Evolutionary conservation across 2,329 filamentous ascomycete genomes (phyloP), one percentile per base, ranked within the genome.

Genomic region (Gnomoniopsis smithogilvyi): DNA sequence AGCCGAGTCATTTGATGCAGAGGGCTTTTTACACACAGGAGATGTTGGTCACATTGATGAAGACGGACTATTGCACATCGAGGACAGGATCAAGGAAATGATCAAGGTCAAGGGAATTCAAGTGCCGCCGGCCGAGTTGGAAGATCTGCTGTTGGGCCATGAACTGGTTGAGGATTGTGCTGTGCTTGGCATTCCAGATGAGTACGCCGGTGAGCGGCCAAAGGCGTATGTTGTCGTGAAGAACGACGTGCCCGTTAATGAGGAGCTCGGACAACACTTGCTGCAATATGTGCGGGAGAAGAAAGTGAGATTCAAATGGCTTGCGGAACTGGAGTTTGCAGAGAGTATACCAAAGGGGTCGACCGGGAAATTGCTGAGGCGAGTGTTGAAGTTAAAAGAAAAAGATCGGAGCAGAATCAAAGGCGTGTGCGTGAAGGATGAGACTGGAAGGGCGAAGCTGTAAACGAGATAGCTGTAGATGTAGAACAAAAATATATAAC

Each of bases 21-120:
- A 84, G 62, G 83, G 82, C 0, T 78, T 84, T 65, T 73, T 88
- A 12, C 79, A 85, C 59, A 88, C 86, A 0, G 85, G 76, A 0
- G 82, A 85, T 55, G 76, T 81, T 45, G 85, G 84, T 2, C 68
- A 72, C 8, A 78, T 88, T 15, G 80, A 85, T 56, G 67, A 71
- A 0, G 78, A 85, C 61, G 83, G 82, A 0, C 74, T 85, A 63
- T 73, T 88, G 7, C 77, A 79, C 22, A 84, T 86, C 58, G 76
- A 77, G 2, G 85, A 88, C 66, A 76, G 85, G 0, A 83, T 88
- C 67, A 89, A 89, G 72, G 85, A 88, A 69, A 81, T 72, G 60
- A 72, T 72, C 61, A 72, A 72, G 60, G 67, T 69, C 14, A 70
- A 68, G 30, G 69, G 70, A 11, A 63, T 65, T 21, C 68, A 70